Conservation (phyloP, 805 yeast genomes). For the Kuraishia molischiana region DNA sequence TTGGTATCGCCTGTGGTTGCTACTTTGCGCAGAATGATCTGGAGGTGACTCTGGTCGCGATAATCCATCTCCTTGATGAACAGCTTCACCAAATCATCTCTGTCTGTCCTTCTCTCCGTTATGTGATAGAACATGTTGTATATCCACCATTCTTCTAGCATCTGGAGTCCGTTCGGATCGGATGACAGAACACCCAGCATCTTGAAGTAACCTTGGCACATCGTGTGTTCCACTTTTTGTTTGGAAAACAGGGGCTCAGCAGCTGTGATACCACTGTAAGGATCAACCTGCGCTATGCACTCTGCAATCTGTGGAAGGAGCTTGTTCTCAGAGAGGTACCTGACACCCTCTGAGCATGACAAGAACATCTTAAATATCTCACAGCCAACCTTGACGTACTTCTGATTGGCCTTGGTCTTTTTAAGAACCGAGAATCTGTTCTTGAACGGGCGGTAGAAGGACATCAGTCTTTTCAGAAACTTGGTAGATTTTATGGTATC, state of each 20-base stretch:
- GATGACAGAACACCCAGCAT: constrained; percentile 67
- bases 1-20: constrained; percentile 42
- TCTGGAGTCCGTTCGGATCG: constrained; percentile 48
- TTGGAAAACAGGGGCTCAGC: constrained; percentile 66
- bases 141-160: constrained; percentile 76
- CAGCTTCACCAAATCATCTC: constrained; percentile 47
- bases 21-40: constrained; percentile 58
- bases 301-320: constrained; percentile 84
- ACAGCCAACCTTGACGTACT: constrained; percentile 66
- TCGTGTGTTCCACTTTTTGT: constrained; percentile 47
- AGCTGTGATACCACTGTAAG: constrained; percentile 64
- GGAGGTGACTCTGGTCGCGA: constrained; percentile 50
- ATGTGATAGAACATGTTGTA: constrained; percentile 74
- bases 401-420: constrained; percentile 37
- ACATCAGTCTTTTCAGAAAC: constrained; percentile 72
- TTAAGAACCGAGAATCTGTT: constrained; percentile 57
- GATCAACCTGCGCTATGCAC: constrained; percentile 77
- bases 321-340: constrained; percentile 61
- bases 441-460: constrained; percentile 89
- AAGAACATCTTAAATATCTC: constrained; percentile 60
- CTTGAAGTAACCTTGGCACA: constrained; percentile 68
- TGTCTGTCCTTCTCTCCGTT: constrained; percentile 37
- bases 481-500: constrained; percentile 74
- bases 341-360: constrained; percentile 53
- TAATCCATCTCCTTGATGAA: constrained; percentile 58